Evolutionary conservation across 371 early-diverging fungal genomes (phyloP), one percentile per base, ranked within the genome.

Genomic region (Mucor plumbeus): DNA sequence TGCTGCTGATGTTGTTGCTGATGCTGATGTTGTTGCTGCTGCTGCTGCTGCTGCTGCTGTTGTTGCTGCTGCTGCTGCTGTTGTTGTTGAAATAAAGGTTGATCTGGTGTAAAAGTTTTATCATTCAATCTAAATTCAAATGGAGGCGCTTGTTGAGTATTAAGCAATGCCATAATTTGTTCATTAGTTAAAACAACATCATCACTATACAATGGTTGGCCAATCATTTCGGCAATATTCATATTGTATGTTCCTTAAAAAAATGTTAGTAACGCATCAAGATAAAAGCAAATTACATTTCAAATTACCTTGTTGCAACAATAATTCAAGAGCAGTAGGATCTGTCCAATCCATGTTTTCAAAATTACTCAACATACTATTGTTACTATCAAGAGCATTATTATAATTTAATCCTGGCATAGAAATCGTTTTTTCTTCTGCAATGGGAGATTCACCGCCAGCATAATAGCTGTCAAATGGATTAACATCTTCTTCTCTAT

Each of bases 391-490:
- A 26, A 34, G 17, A 31, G 59, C 38, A 36, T 36, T 47, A n/a
- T 14, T 60, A 6, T 21, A 13, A 31, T 44, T 33, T 8, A 13
- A 31, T 8, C 48, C 36, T n/a, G 61, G 17, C 17, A 40, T 33
- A 17, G 33, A 35, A 14, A 41, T 61, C 3, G 41, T 54, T 35
- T 70, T 62, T 61, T 65, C 61, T 58, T 60, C 62, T 39, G 65
- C 57, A 19, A 58, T 39, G 17, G 61, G 44, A 44, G 54, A 43
- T 10, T 41, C 56, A 58, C 61, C 65, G 26, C 60, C 61, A 11
- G 59, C 59, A 73, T 71, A 63, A 67, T 68, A 65, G 15, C 58
- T n/a, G 64, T 59, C 61, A 60, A 70, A 67, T 35, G 72, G 73
- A 41, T 72, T 69, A 26, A 61, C 47, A n/a, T 61, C 68, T 15